Evolutionary conservation across 2,329 filamentous ascomycete genomes (phyloP).

Genomic region (Trichoderma polysporum): DNA sequence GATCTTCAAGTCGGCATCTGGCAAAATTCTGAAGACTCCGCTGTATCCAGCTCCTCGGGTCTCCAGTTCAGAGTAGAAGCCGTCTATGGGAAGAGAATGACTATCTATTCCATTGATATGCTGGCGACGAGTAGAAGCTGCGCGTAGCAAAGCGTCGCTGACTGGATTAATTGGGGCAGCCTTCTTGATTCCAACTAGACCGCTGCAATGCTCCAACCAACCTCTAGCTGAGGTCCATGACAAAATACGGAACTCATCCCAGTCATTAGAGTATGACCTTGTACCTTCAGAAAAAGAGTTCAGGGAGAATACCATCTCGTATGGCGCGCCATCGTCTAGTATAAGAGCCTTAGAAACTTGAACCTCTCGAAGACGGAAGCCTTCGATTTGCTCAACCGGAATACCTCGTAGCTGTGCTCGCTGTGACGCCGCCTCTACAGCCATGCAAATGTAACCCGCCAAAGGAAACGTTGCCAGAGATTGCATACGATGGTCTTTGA

Average conservation of each 20-base stretch:
- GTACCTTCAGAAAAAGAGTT: slow-evolving; percentile 32
- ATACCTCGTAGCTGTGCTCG: slow-evolving; percentile 29
- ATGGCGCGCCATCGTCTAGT: slow-evolving; percentile 28
- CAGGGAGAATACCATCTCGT: slow-evolving; percentile 30
- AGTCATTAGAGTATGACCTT: slow-evolving; percentile 41
- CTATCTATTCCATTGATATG: slow-evolving; percentile 1
- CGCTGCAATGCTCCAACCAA: slow-evolving; percentile 60
- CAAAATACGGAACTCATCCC: slow-evolving; percentile 58
- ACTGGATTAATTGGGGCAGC: slow-evolving; percentile 27
- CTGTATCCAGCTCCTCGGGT: slow-evolving; percentile 30
- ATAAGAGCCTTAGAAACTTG: slow-evolving; percentile 31
- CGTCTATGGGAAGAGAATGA: slow-evolving; percentile 20
- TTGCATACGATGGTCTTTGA: slow-evolving; percentile 59
- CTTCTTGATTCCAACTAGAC: slow-evolving; percentile 45
- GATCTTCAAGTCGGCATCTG: slow-evolving; percentile 19
- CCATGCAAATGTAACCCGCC: slow-evolving; percentile 54
- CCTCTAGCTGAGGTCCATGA: slow-evolving; percentile 52
- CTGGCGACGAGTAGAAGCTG: slow-evolving; percentile 21
- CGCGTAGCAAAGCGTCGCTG: slow-evolving; percentile 18
- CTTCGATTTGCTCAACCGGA: slow-evolving; percentile 25
- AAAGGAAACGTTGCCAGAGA: slow-evolving; percentile 56
- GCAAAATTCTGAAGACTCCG: slow-evolving; percentile 27
- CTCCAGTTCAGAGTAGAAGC: slow-evolving; percentile 32
- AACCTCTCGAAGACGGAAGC: slow-evolving; percentile 28
- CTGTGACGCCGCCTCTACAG: slow-evolving; percentile 47